A percentile compares a stretch with the other conserved stretches of the same genome.
These are phyloP conservation scores for Pugionium cornutum DNA, from an alignment of 345 rosid species.

Conservation along the genomic window DNA sequence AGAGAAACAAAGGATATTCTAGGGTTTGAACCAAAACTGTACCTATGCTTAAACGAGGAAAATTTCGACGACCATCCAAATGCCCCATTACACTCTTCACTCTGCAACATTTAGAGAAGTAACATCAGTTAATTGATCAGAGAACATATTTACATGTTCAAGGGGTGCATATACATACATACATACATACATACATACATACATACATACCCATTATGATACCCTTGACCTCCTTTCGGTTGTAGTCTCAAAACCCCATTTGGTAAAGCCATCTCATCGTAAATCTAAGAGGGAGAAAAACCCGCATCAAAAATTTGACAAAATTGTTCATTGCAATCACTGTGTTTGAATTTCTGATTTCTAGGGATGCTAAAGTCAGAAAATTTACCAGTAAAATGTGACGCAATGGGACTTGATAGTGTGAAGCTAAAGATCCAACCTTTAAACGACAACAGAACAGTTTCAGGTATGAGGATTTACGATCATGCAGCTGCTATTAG, in stretches of 20 bases:
- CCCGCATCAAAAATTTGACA: conserved; percentile 20
- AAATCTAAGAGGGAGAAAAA: conserved; percentile 48
- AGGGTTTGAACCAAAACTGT: not conserved
- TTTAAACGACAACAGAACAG: conserved; percentile 32
- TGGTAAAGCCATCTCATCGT: conserved; percentile 91
- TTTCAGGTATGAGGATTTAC: conserved; percentile 1
- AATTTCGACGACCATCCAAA: conserved; percentile 68
- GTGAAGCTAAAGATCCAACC: conserved; percentile 94
- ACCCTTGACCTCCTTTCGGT: conserved; percentile 88
- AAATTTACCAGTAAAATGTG: conserved; percentile 71
- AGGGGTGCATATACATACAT: conserved; percentile 19
- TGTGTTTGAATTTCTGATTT: not conserved
- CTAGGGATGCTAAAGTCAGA: conserved; percentile 9
- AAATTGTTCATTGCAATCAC: not conserved
- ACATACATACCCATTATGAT: conserved; percentile 76
- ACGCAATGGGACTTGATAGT: conserved; percentile 85
- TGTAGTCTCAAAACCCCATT: conserved; percentile 83
- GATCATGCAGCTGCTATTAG: conserved; percentile 6
- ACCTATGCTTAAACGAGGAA: conserved; percentile 86
- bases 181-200: conserved; percentile 49
- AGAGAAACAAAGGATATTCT: not conserved
- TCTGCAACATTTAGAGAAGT: conserved; percentile 44
- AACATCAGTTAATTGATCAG: conserved; percentile 3
- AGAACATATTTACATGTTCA: conserved; percentile 11
- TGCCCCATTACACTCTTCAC: conserved; percentile 75